These are phyloP conservation scores for Solanum tacnaense DNA, from an alignment of 257 asterid genomes.

Conservation along the genomic window DNA sequence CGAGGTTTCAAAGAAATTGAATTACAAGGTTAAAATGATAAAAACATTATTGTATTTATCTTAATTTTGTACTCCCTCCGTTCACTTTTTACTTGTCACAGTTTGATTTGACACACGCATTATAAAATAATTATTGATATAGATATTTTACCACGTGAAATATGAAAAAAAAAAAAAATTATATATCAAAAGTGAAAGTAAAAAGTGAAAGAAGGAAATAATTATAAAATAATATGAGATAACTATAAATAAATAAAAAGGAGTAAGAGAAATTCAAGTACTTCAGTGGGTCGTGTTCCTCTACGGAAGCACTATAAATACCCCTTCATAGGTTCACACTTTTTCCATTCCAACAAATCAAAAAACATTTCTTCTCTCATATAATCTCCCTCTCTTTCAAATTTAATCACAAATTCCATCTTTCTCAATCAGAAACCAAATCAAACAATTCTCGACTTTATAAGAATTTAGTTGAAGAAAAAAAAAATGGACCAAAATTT, in stretches of 20 bases:
- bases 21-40: not conserved
- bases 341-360: not conserved
- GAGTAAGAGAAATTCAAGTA: not conserved
- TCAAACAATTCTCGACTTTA: not conserved
- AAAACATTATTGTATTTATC: not conserved
- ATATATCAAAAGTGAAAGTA: too few species aligned
- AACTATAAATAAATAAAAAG: too few species aligned
- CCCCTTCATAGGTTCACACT: not conserved
- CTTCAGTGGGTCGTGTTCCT: conserved; percentile 3
- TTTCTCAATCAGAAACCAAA: not conserved
- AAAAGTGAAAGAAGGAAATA: too few species aligned
- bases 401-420: not conserved
- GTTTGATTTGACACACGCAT: too few species aligned
- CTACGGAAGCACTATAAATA: not conserved
- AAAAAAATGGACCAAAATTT: conserved; percentile 62
- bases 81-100: too few species aligned
- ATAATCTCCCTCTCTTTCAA: not conserved
- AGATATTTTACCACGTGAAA: too few species aligned
- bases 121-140: too few species aligned
- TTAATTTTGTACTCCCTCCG: too few species aligned
- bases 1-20: not conserved
- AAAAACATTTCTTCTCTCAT: conserved; percentile 8
- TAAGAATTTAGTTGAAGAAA: not conserved
- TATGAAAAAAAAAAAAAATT: too few species aligned
- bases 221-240: too few species aligned